Evolutionary conservation across 1,284 basidiomycete species (phyloP).

Genomic region (Leccinum variabile): DNA sequence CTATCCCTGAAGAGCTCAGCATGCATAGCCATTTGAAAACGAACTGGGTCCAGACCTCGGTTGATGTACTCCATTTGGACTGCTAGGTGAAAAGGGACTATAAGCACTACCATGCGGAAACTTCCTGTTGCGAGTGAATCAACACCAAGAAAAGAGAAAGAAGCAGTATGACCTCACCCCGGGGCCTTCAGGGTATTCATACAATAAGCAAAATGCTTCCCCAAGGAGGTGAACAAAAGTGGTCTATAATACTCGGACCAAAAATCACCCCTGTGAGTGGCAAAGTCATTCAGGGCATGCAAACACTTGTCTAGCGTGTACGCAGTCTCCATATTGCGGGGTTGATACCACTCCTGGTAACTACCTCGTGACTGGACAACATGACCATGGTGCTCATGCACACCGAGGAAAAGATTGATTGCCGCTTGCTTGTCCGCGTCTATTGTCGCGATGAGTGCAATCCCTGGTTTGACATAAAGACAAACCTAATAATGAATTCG

Average conservation of each 20-base stretch:
- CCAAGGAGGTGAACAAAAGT: slow-evolving; percentile 75
- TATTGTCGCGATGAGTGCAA: slow-evolving; percentile 27
- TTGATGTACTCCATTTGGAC: slow-evolving; percentile 34
- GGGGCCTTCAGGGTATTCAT: slow-evolving; percentile 85
- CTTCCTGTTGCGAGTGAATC: slow-evolving; percentile 46
- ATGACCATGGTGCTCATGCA: slow-evolving; percentile 56
- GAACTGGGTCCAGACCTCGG: slow-evolving; percentile 23
- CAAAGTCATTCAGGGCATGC: slow-evolving; percentile 55
- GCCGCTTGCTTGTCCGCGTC: slow-evolving; percentile 98
- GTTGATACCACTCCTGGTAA: slow-evolving; percentile 84
- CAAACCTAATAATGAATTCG: slow-evolving; percentile 86
- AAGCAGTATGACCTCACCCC: slow-evolving; percentile 48
- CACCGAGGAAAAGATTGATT: slow-evolving; percentile 95
- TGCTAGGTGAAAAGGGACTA: slow-evolving; percentile 71
- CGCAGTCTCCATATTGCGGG: slow-evolving; percentile 63
- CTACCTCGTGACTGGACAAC: slow-evolving; percentile 52
- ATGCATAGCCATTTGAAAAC: neutral
- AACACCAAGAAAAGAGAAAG: neutral
- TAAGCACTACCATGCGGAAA: slow-evolving; percentile 63
- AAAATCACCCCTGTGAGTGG: slow-evolving; percentile 64
- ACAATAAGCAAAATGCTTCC: slow-evolving; percentile 82
- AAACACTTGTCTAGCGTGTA: slow-evolving; percentile 61
- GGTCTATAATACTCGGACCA: slow-evolving; percentile 94
- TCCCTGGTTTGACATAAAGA: neutral
- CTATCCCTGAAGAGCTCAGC: slow-evolving; percentile 35